Percentiles rank a stretch among this genome's conserved stretches.
phyloP scores from a whole-genome alignment of 2,329 filamentous ascomycete genomes.

The Talaromyces sp. region DNA sequence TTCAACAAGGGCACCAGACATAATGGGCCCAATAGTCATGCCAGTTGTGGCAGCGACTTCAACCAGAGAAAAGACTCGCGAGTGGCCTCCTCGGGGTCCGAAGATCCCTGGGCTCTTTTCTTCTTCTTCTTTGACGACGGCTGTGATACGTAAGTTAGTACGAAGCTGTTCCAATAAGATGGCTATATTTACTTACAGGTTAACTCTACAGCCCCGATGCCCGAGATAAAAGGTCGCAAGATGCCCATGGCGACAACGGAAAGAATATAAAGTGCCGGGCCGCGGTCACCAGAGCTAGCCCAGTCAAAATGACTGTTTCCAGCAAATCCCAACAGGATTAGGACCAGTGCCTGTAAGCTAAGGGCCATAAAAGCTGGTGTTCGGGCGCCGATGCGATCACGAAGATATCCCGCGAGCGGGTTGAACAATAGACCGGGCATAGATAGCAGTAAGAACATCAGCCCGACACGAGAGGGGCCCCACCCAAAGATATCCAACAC shows the following conservation, averaged over 20 bases:
- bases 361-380: not conserved
- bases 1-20: slow-evolving; percentile 5
- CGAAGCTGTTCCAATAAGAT: not conserved
- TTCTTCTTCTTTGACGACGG: slow-evolving; percentile 4
- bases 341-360: not conserved
- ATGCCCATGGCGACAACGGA: not conserved
- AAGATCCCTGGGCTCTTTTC: slow-evolving; percentile 4
- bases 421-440: slow-evolving; percentile 54
- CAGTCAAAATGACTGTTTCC: not conserved
- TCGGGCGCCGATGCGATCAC: slow-evolving; percentile 20
- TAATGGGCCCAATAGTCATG: slow-evolving; percentile 4
- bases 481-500: slow-evolving; percentile 50
- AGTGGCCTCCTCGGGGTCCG: slow-evolving; percentile 6
- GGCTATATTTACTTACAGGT: not conserved
- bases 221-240: not conserved
- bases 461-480: slow-evolving; percentile 50
- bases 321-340: not conserved
- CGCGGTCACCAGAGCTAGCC: not conserved
- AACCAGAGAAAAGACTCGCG: slow-evolving; percentile 7
- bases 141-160: not conserved
- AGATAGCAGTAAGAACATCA: slow-evolving; percentile 55
- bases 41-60: slow-evolving; percentile 7
- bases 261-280: not conserved
- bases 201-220: not conserved
- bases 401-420: slow-evolving; percentile 51